Evolutionary conservation across 2,329 filamentous ascomycete species (phyloP), one percentile per base, ranked within the genome.

Genomic region (Alternaria viburni): DNA sequence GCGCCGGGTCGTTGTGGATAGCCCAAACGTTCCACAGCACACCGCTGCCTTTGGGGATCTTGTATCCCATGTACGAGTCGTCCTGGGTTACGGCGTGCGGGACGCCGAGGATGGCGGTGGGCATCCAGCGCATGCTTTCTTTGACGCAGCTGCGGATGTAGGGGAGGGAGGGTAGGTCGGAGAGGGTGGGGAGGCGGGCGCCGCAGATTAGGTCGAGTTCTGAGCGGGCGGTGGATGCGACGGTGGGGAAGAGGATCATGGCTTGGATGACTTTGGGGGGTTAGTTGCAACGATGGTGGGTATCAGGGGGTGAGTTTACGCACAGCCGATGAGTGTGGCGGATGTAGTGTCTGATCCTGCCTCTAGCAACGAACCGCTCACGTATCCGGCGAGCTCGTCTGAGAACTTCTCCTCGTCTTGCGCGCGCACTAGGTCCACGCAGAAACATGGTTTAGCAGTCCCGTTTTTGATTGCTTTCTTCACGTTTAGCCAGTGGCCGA

Each of bases 1-100:
- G 77, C 1, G 75, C 66, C 2, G 80, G 76, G 62, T 88, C 85
- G 70, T 65, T 72, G 6, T 70, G 66, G 9, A 70, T 55, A 11
- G 32, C 51, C 79, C 79, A 82, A 1, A 75, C 74, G 47, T 81
- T 81, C 43, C 49, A 60, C 47, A 78, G 57, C n/a, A 81, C 64
- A 12, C 73, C 70, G 0, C 79, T 74, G 2, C 75, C 78, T 56
- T 79, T 79, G 0, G 81, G 81, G 12, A 82, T 77, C n/a, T 58
- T 68, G 41, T 75, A 79, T 4, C 79, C 80, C 55, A 67, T 65
- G 50, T 79, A 78, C 15, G 64, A 52, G 25, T 79, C 76, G 12
- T 77, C 76, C 0, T 56, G 44, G 26, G 57, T 73, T 0, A 68
- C 62, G 2, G 70, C 72, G 30, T 79, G 77, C 0, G 75, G 74